A percentile compares a stretch with the other conserved stretches of the same genome.
These are phyloP conservation scores for Gaeumannomyces sp. DNA, from an alignment of 2,329 filamentous ascomycete genomes.

Conservation along the genomic window DNA sequence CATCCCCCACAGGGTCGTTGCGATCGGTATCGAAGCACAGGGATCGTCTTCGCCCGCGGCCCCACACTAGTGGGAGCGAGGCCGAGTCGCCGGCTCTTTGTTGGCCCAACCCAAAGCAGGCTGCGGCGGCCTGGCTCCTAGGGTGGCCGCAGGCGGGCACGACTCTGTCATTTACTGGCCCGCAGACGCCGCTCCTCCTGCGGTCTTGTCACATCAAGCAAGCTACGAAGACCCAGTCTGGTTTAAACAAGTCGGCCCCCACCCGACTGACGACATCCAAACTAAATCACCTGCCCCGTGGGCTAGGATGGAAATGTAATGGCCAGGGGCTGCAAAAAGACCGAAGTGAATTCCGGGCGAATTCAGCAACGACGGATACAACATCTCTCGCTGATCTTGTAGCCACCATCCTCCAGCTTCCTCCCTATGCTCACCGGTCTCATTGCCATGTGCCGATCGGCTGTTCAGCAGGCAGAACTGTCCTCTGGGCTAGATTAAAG, in stretches of 20 bases:
- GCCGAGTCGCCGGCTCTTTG: neutral
- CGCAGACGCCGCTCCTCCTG: too few species aligned
- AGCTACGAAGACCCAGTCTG: neutral
- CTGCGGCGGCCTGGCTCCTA: too few species aligned
- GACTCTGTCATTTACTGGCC: too few species aligned
- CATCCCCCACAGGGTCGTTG: neutral
- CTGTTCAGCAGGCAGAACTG: neutral
- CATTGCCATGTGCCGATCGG: neutral
- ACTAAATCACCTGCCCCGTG: neutral
- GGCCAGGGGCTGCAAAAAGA: neutral
- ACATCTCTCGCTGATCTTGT: neutral
- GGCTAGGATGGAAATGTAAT: neutral
- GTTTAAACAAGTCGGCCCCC: neutral
- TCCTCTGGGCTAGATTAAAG: neutral
- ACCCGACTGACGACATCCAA: neutral
- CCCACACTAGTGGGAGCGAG: neutral
- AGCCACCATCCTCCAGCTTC: neutral
- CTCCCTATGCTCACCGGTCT: neutral
- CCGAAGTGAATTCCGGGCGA: too few species aligned
- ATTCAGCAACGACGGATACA: neutral
- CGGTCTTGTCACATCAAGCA: neutral
- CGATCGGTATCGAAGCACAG: neutral
- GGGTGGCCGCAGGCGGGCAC: too few species aligned
- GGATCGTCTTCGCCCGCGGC: neutral
- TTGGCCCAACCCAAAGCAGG: too few species aligned